These are phyloP conservation scores for Chamaecyparis obtusa DNA, from an alignment of 75 land plant species.

Conservation along the genomic window DNA sequence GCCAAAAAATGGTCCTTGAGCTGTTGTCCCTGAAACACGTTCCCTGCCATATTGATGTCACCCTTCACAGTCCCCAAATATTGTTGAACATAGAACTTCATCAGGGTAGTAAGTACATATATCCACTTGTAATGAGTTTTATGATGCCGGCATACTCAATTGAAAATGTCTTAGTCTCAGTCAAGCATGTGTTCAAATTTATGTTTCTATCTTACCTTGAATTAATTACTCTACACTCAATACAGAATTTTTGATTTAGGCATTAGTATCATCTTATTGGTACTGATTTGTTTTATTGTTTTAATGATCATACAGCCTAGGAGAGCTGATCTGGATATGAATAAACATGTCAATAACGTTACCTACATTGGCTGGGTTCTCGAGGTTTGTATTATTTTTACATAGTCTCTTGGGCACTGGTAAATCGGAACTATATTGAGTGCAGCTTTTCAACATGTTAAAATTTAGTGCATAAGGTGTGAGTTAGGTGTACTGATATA, in stretches of 20 bases:
- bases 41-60: too few relatives aligned
- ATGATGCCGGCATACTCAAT: background rate
- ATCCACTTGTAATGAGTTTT: background rate
- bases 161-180: background rate
- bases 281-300: background rate
- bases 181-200: background rate
- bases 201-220: background rate
- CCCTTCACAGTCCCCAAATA: too few relatives aligned
- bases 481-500: background rate
- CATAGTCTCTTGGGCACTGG: background rate
- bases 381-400: conserved; percentile 51
- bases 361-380: conserved; percentile 95
- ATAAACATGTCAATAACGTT: conserved; percentile 96
- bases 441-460: background rate
- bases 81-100: too few relatives aligned
- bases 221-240: background rate
- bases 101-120: background rate
- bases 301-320: conserved; percentile 60
- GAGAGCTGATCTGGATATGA: conserved; percentile 94
- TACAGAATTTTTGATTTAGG: background rate
- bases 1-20: too few relatives aligned
- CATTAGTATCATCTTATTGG: background rate
- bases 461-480: background rate
- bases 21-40: too few relatives aligned
- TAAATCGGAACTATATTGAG: background rate